A percentile compares a stretch with the other conserved stretches of the same genome.
Conservation (phyloP, 129 eudicot genomes). For the Gnaphalium uliginosum region DNA sequence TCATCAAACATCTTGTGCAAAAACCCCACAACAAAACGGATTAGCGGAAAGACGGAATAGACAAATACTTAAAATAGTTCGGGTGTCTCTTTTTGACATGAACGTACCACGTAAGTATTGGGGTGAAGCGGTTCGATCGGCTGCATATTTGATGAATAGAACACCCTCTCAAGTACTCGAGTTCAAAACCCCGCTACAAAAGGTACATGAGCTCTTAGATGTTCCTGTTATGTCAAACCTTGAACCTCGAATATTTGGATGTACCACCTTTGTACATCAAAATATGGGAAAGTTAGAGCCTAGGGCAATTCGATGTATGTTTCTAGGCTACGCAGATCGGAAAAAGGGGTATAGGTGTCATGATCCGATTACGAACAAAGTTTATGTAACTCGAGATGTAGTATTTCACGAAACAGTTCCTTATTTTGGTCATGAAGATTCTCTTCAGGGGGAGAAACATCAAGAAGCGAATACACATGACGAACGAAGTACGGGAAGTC, state of each 20-base stretch:
- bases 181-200: slow-evolving; percentile 27
- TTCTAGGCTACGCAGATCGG: neutral
- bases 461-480: neutral
- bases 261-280: slow-evolving; percentile 15
- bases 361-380: neutral
- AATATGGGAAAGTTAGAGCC: neutral
- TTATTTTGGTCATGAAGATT: too few species aligned
- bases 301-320: neutral
- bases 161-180: slow-evolving; percentile 22
- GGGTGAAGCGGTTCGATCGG: neutral
- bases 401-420: too few species aligned
- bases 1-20: too few species aligned
- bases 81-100: neutral
- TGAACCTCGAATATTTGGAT: slow-evolving; percentile 27
- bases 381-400: neutral
- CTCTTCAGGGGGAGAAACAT: too few species aligned
- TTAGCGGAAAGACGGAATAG: too few species aligned
- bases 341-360: neutral
- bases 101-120: neutral
- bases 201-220: slow-evolving; percentile 3
- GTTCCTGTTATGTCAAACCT: neutral
- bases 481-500: too few species aligned
- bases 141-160: slow-evolving; percentile 16
- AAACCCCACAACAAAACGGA: too few species aligned
- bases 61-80: too few species aligned